phyloP scores from a whole-genome alignment of 2,329 filamentous ascomycete species.

The Talaromyces funiculosus region DNA sequence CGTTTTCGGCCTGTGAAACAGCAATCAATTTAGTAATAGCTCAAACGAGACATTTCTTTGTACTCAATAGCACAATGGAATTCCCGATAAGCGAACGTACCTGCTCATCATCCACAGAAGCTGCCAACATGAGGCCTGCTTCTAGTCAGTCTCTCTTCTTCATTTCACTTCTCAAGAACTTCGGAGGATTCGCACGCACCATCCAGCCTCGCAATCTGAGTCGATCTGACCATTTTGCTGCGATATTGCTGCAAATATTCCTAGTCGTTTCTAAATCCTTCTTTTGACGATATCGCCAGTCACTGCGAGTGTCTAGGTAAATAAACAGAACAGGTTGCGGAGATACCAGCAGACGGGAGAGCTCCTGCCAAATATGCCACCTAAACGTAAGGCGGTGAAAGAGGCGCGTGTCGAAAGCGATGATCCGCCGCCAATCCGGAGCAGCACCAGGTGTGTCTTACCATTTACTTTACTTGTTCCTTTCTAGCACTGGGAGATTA shows the following conservation, averaged over 20 bases:
- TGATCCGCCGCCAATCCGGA: not conserved
- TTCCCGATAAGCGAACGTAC: slow-evolving; percentile 36
- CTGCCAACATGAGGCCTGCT: slow-evolving; percentile 88
- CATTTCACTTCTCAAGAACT: not conserved
- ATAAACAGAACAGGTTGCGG: slow-evolving; percentile 14
- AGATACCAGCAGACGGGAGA: slow-evolving; percentile 4
- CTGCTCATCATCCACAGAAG: slow-evolving; percentile 87
- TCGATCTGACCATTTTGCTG: slow-evolving; percentile 73
- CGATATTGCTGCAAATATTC: not conserved
- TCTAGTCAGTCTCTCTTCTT: not conserved
- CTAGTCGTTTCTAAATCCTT: not conserved
- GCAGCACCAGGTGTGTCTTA: not conserved
- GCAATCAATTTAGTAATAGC: not conserved
- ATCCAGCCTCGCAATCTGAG: slow-evolving; percentile 89
- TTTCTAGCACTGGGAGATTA: not conserved
- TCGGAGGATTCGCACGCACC: slow-evolving; percentile 48
- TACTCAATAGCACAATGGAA: not conserved
- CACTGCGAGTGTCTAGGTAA: not conserved
- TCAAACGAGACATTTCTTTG: not conserved
- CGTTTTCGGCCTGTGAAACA: slow-evolving; percentile 55
- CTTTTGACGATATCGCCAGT: not conserved
- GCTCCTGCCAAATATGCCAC: slow-evolving; percentile 26
- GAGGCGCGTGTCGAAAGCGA: not conserved
- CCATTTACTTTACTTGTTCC: not conserved
- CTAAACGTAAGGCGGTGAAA: slow-evolving; percentile 31